Percentiles rank a stretch among this genome's conserved stretches.
Evolutionary conservation across 2,329 filamentous ascomycete genomes (phyloP).

Genomic region (Onygenales sp.): DNA sequence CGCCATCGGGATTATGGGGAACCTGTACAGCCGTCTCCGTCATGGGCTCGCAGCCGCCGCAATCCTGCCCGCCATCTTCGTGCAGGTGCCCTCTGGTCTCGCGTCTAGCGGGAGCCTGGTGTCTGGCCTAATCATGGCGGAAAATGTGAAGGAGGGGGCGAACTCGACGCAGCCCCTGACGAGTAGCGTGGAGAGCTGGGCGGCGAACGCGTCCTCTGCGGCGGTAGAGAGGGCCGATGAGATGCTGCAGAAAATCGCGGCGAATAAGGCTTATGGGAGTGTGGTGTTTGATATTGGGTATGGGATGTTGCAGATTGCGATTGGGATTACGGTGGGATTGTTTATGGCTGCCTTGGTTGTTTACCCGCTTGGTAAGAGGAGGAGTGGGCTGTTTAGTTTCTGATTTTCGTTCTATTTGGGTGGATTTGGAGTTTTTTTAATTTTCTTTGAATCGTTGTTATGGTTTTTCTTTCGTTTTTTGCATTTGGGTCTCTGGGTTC

Average conservation of each 20-base stretch:
- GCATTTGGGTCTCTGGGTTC: not conserved
- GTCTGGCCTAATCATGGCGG: slow-evolving; percentile 38
- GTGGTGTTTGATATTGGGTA: slow-evolving; percentile 36
- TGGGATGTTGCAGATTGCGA: slow-evolving; percentile 39
- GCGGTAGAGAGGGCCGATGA: not conserved
- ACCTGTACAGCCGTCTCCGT: slow-evolving; percentile 61
- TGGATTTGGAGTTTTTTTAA: not conserved
- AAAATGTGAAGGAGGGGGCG: not conserved
- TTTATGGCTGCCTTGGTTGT: slow-evolving; percentile 38
- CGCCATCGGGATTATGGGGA: slow-evolving; percentile 66
- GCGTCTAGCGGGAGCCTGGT: slow-evolving; percentile 50
- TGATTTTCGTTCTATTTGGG: slow-evolving; percentile 9
- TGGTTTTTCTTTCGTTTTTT: not conserved
- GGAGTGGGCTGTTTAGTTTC: slow-evolving; percentile 39
- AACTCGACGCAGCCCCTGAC: slow-evolving; percentile 8
- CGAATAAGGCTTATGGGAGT: slow-evolving; percentile 23
- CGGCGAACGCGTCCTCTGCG: slow-evolving; percentile 9
- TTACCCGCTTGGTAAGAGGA: slow-evolving; percentile 37
- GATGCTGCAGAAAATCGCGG: slow-evolving; percentile 15
- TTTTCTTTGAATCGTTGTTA: not conserved
- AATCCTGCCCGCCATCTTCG: slow-evolving; percentile 79
- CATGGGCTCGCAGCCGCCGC: slow-evolving; percentile 76
- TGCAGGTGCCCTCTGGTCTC: slow-evolving; percentile 52
- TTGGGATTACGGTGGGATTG: slow-evolving; percentile 38
- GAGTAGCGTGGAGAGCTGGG: not conserved